Conservation (phyloP, 2,329 filamentous ascomycete species). For the Aureobasidium namibiae region DNA sequence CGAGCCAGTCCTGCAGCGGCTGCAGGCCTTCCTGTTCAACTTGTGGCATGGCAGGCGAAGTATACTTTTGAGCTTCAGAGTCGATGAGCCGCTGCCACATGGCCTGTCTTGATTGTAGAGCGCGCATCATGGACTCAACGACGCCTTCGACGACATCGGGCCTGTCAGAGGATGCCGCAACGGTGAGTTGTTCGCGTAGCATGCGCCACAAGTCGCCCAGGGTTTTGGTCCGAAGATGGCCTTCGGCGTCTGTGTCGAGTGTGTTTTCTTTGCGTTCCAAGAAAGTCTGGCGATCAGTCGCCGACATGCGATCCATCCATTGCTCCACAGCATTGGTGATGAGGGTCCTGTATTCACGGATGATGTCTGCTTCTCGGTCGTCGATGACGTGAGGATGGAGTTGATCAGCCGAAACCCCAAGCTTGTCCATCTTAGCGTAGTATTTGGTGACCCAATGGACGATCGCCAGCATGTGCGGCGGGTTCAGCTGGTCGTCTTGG, state of each 20-base stretch:
- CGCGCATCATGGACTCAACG: constrained; percentile 88
- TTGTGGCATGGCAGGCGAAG: constrained; percentile 29
- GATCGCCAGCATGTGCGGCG: constrained; percentile 81
- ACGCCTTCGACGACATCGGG: constrained; percentile 90
- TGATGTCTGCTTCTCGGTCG: constrained; percentile 78
- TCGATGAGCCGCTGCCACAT: constrained; percentile 84
- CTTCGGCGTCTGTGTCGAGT: constrained; percentile 79
- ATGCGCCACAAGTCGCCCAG: constrained; percentile 95
- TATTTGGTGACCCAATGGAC: constrained; percentile 95
- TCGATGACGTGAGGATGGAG: constrained; percentile 81
- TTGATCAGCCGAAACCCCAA: constrained; percentile 71
- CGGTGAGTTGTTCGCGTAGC: constrained; percentile 84
- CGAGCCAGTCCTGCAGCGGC: constrained; percentile 75
- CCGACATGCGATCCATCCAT: constrained; percentile 92
- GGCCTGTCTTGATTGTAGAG: constrained; percentile 73
- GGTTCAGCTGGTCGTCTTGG: constrained; percentile 75
- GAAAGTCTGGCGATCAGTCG: constrained; percentile 74
- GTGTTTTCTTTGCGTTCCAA: constrained; percentile 68
- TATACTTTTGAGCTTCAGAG: constrained; percentile 71
- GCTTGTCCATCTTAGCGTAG: constrained; percentile 88
- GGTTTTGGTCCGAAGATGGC: constrained; percentile 85
- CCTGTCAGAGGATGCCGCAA: constrained; percentile 75
- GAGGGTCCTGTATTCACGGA: constrained; percentile 86
- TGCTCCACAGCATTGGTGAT: constrained; percentile 94
- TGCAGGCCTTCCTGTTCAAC: constrained; percentile 63